phyloP scores from a whole-genome alignment of 2,329 filamentous ascomycete genomes.

The Cytospora piceicola region DNA sequence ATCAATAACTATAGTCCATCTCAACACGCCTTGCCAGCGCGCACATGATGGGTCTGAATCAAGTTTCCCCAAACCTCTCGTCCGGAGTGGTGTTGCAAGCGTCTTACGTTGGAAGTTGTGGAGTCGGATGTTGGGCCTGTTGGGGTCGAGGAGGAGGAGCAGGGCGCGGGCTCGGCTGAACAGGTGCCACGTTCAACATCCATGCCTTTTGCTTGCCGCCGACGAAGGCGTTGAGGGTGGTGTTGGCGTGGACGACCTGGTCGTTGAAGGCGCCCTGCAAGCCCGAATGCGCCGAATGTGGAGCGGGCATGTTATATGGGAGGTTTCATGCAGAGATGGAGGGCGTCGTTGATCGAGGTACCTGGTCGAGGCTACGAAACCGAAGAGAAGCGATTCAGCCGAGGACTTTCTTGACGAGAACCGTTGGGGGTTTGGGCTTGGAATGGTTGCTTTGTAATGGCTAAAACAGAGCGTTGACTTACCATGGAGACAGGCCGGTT shows the following conservation, averaged over 20 bases:
- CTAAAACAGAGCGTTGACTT: constrained; percentile 8
- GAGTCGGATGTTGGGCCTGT: constrained; percentile 1
- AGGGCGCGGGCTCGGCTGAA: constrained; percentile 30
- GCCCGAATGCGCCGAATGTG: constrained; percentile 16
- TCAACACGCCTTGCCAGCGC: neutral
- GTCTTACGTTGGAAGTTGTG: constrained; percentile 15
- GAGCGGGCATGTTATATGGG: constrained; percentile 28
- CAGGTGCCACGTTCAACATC: constrained; percentile 33
- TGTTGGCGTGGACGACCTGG: constrained; percentile 38
- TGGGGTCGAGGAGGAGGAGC: constrained; percentile 23
- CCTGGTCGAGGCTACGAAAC: constrained; percentile 4
- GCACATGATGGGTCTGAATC: neutral
- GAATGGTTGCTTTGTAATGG: neutral
- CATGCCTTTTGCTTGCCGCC: constrained; percentile 37
- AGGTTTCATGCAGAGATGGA: constrained; percentile 19
- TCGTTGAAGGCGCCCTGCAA: constrained; percentile 14
- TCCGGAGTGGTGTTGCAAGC: neutral
- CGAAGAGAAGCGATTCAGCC: constrained; percentile 12
- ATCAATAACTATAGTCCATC: neutral
- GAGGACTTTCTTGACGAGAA: constrained; percentile 10
- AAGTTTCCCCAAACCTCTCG: neutral
- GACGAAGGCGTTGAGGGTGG: constrained; percentile 39
- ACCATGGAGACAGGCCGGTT: constrained; percentile 15
- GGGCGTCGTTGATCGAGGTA: neutral
- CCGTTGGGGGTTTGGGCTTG: neutral